phyloP scores from a whole-genome alignment of 176 grass and related monocot genomes.

The Poa pratensis region DNA sequence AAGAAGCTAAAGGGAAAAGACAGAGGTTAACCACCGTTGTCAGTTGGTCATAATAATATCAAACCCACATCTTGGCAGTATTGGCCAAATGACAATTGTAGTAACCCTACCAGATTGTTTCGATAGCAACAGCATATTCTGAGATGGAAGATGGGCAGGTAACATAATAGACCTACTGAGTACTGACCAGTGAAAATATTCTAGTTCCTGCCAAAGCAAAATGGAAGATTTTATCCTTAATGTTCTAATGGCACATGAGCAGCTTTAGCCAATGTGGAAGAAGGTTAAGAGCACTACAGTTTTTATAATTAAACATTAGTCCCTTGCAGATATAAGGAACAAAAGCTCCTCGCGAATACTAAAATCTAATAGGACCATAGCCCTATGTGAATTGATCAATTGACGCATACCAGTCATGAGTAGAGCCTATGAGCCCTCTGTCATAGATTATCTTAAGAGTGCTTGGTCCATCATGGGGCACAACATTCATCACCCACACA shows the following conservation, averaged over 20 bases:
- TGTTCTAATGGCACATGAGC: constrained; percentile 15
- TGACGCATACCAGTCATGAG: constrained; percentile 80
- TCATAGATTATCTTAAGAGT: constrained; percentile 97
- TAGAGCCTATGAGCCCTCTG: constrained; percentile 87
- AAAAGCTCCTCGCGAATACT: constrained; percentile 16
- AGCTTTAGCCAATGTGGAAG: constrained; percentile 6
- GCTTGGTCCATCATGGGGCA: constrained; percentile 84
- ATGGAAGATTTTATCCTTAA: not conserved
- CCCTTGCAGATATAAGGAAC: constrained; percentile 7
- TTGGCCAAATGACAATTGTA: not conserved
- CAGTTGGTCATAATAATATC: constrained; percentile 13
- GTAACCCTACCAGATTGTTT: constrained; percentile 24
- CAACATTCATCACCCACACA: constrained; percentile 96
- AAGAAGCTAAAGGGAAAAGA: not conserved
- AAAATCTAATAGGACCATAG: constrained; percentile 27
- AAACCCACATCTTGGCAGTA: constrained; percentile 18
- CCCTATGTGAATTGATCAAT: constrained; percentile 20
- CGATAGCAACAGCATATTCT: not conserved
- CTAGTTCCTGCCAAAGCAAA: constrained; percentile 20
- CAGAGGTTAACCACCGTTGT: constrained; percentile 2
- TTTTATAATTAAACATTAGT: constrained; percentile 7
- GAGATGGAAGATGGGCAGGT: not conserved
- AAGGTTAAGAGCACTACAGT: constrained; percentile 18
- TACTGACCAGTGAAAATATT: not conserved
- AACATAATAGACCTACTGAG: constrained; percentile 9